Evolutionary conservation across 306 rosid species (phyloP).

Genomic region (Medicago arabica): DNA sequence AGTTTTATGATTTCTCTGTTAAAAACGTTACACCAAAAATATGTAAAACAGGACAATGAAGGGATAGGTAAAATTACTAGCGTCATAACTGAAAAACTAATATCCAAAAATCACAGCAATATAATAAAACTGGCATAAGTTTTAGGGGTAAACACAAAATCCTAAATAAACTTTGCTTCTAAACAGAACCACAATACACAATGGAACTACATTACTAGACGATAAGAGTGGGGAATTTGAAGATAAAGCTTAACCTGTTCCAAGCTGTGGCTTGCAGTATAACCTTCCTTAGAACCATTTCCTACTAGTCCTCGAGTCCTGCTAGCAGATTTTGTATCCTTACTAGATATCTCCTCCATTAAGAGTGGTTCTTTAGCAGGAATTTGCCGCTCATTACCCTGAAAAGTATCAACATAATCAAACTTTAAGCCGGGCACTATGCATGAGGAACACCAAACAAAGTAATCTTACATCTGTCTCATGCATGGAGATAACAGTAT

Average conservation of each 20-base stretch:
- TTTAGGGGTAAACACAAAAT: not conserved
- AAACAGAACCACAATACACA: constrained; percentile 24
- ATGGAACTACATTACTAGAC: constrained; percentile 12
- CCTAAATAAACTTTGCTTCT: not conserved
- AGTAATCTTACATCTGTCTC: not conserved
- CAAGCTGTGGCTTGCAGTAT: constrained; percentile 37
- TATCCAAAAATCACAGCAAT: constrained; percentile 14
- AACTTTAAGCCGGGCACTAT: constrained; percentile 10
- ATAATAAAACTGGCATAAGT: not conserved
- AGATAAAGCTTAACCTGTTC: constrained; percentile 43
- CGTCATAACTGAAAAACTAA: constrained; percentile 13
- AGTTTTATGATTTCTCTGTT: constrained; percentile 58
- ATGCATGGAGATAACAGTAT: constrained; percentile 9
- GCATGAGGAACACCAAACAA: constrained; percentile 14
- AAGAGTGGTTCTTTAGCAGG: constrained; percentile 40
- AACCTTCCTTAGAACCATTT: constrained; percentile 36
- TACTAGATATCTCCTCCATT: constrained; percentile 43
- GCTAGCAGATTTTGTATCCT: constrained; percentile 38
- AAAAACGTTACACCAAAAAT: constrained; percentile 27
- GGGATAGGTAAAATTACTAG: constrained; percentile 15
- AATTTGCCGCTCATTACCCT: constrained; percentile 34
- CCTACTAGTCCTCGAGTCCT: constrained; percentile 31
- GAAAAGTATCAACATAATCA: constrained; percentile 12
- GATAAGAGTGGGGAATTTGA: not conserved
- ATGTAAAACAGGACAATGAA: constrained; percentile 21